Percentiles rank a stretch among this genome's conserved stretches.
Evolutionary conservation across 306 rosid genomes (phyloP).

Genomic region (Echinosophora koreensis): DNA sequence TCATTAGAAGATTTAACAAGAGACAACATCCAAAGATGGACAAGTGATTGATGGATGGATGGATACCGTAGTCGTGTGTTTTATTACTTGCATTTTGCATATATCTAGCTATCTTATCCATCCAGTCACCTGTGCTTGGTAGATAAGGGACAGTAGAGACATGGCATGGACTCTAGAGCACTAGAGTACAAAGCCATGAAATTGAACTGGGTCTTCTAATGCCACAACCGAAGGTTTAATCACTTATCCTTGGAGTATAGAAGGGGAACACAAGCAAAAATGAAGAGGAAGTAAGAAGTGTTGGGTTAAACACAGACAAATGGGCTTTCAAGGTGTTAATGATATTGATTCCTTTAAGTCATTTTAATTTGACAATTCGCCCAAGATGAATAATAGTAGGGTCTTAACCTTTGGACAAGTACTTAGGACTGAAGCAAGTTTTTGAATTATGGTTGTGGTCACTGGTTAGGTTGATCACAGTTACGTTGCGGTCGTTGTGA

Average conservation of each 20-base stretch:
- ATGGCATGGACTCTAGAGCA: constrained; percentile 34
- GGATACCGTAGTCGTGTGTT: constrained; percentile 39
- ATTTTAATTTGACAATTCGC: constrained; percentile 37
- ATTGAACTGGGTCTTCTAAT: constrained; percentile 24
- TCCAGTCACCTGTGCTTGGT: constrained; percentile 39
- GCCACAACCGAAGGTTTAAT: constrained; percentile 41
- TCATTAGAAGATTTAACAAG: constrained; percentile 41
- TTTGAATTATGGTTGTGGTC: too few relatives aligned
- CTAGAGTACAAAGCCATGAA: constrained; percentile 41
- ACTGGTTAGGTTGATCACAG: too few relatives aligned
- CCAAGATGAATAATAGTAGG: background rate
- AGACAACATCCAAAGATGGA: constrained; percentile 38
- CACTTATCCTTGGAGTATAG: constrained; percentile 10
- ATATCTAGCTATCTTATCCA: constrained; percentile 36
- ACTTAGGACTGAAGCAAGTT: constrained; percentile 4
- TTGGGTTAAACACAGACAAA: constrained; percentile 16
- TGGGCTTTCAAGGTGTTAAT: constrained; percentile 22
- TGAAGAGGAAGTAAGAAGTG: background rate
- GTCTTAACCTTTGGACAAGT: background rate
- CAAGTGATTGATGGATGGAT: constrained; percentile 56
- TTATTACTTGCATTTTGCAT: constrained; percentile 45
- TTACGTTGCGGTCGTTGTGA: too few relatives aligned
- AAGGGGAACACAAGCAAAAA: constrained; percentile 16
- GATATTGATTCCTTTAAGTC: constrained; percentile 45
- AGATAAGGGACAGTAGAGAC: constrained; percentile 46